Conservation (phyloP, 2,329 filamentous ascomycete species). For the Aspergillus floridensis region DNA sequence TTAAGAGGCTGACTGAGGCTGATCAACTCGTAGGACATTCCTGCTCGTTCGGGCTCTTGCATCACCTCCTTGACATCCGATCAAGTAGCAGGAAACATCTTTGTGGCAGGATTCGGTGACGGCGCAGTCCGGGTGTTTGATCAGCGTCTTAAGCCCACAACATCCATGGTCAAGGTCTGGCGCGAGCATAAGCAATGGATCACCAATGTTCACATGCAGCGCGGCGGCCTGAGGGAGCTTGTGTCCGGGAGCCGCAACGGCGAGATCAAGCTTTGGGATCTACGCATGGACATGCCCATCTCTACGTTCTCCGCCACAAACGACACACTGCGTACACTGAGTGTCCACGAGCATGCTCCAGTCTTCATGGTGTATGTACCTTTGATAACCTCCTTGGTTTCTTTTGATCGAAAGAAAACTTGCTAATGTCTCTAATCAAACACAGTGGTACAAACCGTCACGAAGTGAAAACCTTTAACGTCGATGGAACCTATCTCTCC, state of each 20-base stretch:
- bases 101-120: slow-evolving; percentile 94
- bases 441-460: slow-evolving; percentile 81
- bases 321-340: slow-evolving; percentile 77
- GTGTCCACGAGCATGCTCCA: slow-evolving; percentile 92
- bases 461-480: slow-evolving; percentile 88
- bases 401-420: background rate
- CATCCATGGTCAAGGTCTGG: slow-evolving; percentile 95
- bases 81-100: slow-evolving; percentile 95
- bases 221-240: slow-evolving; percentile 87
- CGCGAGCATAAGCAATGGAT: slow-evolving; percentile 96
- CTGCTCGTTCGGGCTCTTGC: slow-evolving; percentile 88
- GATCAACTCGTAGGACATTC: slow-evolving; percentile 64
- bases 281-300: slow-evolving; percentile 77
- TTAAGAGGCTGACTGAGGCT: background rate
- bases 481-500: slow-evolving; percentile 75
- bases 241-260: slow-evolving; percentile 88
- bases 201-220: slow-evolving; percentile 93
- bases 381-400: background rate
- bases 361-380: slow-evolving; percentile 86
- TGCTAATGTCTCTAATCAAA: slow-evolving; percentile 11
- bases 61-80: slow-evolving; percentile 95
- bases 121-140: slow-evolving; percentile 94
- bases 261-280: slow-evolving; percentile 94
- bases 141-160: slow-evolving; percentile 75
- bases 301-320: slow-evolving; percentile 71